phyloP scores from a whole-genome alignment of 1,139 yeast species.

The Magnusiomyces ingens region DNA sequence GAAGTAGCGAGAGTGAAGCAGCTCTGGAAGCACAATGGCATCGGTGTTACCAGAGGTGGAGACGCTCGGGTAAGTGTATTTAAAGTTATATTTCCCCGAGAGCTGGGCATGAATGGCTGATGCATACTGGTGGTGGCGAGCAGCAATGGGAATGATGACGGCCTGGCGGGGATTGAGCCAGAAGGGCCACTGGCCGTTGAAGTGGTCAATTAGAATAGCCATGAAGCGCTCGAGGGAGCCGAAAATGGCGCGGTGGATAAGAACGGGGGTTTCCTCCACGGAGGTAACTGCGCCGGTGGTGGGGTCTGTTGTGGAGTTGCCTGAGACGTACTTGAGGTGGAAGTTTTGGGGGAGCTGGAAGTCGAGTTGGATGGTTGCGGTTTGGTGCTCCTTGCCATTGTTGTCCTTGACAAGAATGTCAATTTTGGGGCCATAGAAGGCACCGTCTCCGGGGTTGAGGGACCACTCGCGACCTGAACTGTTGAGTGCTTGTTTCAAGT shows the following conservation, averaged over 20 bases:
- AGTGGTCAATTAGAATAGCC: slow-evolving; percentile 86
- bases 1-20: slow-evolving; percentile 54
- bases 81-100: slow-evolving; percentile 37
- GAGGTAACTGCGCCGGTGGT: slow-evolving; percentile 16
- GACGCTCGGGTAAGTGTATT: background rate
- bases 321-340: slow-evolving; percentile 49
- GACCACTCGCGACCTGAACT: slow-evolving; percentile 61
- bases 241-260: slow-evolving; percentile 92
- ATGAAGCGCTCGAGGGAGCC: slow-evolving; percentile 92
- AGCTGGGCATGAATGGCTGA: slow-evolving; percentile 41
- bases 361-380: slow-evolving; percentile 93
- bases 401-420: slow-evolving; percentile 84
- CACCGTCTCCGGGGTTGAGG: slow-evolving; percentile 89
- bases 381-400: slow-evolving; percentile 77
- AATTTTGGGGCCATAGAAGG: slow-evolving; percentile 91
- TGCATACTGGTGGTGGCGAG: slow-evolving; percentile 50
- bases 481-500: slow-evolving; percentile 59
- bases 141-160: slow-evolving; percentile 72
- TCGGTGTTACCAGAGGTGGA: background rate
- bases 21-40: slow-evolving; percentile 15
- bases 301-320: slow-evolving; percentile 37
- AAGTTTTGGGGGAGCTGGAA: slow-evolving; percentile 90
- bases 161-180: slow-evolving; percentile 98
- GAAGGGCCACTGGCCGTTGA: slow-evolving; percentile 95
- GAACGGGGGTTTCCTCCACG: slow-evolving; percentile 52